Percentiles rank a stretch among this genome's conserved stretches.
Conservation (phyloP, 768 basidiomycete species). For the Russula virescens region DNA sequence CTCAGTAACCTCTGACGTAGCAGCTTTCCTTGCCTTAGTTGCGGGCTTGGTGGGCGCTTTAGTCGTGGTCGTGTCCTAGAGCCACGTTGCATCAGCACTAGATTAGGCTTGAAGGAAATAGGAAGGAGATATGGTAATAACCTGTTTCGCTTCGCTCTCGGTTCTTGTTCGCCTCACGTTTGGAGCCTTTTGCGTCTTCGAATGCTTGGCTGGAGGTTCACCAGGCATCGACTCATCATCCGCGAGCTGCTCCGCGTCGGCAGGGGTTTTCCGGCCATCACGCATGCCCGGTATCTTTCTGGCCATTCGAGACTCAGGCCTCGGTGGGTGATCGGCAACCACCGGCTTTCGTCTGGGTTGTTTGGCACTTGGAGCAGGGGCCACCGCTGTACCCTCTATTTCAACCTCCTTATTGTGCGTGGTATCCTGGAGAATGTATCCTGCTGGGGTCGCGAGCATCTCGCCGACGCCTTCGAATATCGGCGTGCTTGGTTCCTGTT, state of each 20-base stretch:
- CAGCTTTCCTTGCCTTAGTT: slow-evolving; percentile 11
- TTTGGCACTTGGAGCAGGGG: background rate
- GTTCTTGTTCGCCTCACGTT: slow-evolving; percentile 23
- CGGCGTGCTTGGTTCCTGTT: slow-evolving; percentile 25
- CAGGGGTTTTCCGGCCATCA: slow-evolving; percentile 6
- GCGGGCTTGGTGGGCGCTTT: background rate
- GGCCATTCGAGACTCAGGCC: background rate
- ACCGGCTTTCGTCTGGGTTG: slow-evolving; percentile 13
- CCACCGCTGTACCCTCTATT: slow-evolving; percentile 11
- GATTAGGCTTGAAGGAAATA: background rate
- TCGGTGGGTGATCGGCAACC: background rate
- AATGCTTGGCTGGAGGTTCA: background rate
- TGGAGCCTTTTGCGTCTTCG: slow-evolving; percentile 12
- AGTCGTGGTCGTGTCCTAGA: background rate
- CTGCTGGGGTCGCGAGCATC: slow-evolving; percentile 31
- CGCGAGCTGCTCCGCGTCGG: slow-evolving; percentile 17
- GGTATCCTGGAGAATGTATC: slow-evolving; percentile 22
- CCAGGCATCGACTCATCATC: slow-evolving; percentile 19
- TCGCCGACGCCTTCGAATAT: slow-evolving; percentile 30
- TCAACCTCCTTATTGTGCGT: slow-evolving; percentile 8
- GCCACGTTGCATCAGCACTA: background rate
- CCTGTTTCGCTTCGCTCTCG: slow-evolving; percentile 23
- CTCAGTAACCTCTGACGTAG: slow-evolving; percentile 11
- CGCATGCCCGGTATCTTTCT: background rate
- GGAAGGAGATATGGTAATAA: slow-evolving; percentile 13